Evolutionary conservation across 1,284 basidiomycete genomes (phyloP), one percentile per base, ranked within the genome.

Genomic region (Thecaphora frezii): DNA sequence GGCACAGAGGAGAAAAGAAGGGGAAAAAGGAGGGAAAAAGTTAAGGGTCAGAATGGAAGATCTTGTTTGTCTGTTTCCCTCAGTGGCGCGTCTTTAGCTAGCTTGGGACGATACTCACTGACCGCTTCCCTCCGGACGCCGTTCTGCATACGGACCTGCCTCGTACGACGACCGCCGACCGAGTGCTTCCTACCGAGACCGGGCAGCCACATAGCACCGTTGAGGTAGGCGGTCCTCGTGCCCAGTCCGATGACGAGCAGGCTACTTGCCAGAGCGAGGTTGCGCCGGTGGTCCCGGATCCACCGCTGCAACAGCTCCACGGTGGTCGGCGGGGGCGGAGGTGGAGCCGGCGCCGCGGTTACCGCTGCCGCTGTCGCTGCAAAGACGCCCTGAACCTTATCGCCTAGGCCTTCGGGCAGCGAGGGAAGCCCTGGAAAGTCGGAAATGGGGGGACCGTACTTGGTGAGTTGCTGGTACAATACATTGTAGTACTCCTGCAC

Each of bases 61-160:
- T n/a, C n/a, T n/a, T n/a, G n/a, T 36, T 36, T 36, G 33, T 10
- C 21, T 22, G 36, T n/a, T n/a, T n/a, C 19, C 24, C 26, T 30
- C n/a, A 21, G 36, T 46, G n/a, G 33, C 8, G 9, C 12, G 25
- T 44, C 9, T n/a, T n/a, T 24, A 33, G 23, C 33, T 5, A 38
- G 5, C 8, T 12, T 24, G 7, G 19, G 25, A 40, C 14, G 9
- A 19, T 24, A 48, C 48, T 58, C 46, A 59, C 59, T 66, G 44
- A 74, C 63, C 18, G 62, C 64, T 60, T 74, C 72, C 37, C 62
- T 51, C n/a, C 70, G 58, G 16, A 62, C 30, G 18, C 72, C 70
- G 19, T 69, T 69, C 47, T 58, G 59, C 36, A 58, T 43, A 37
- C 58, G 54, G 5, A 62, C 54, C 43, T 62, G 53, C 13, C 65